Evolutionary conservation across 2,329 filamentous ascomycete genomes (phyloP).

Genomic region (Cryphonectria parasitica): DNA sequence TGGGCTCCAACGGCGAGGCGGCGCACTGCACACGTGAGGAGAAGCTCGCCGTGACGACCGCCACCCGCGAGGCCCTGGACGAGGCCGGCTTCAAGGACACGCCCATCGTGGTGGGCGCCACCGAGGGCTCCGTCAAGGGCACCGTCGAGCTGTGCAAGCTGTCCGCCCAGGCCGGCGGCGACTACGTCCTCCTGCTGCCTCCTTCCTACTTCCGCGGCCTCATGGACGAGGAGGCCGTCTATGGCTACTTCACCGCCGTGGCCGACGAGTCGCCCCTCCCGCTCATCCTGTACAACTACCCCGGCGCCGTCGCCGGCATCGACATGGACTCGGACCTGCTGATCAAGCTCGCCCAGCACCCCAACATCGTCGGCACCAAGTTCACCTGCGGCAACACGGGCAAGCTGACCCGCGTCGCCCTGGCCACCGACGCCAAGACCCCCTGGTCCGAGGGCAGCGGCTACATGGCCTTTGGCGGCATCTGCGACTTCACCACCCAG

Average conservation of each 20-base stretch:
- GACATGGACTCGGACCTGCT: slow-evolving; percentile 90
- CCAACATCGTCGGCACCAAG: slow-evolving; percentile 86
- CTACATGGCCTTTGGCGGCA: slow-evolving; percentile 87
- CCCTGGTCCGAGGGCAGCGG: slow-evolving; percentile 61
- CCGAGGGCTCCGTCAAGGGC: slow-evolving; percentile 78
- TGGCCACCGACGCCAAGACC: slow-evolving; percentile 72
- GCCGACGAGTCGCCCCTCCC: slow-evolving; percentile 77
- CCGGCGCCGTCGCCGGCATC: slow-evolving; percentile 81
- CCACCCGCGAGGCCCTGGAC: slow-evolving; percentile 81
- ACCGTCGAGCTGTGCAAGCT: slow-evolving; percentile 76
- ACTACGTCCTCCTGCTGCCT: slow-evolving; percentile 79
- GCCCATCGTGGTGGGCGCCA: slow-evolving; percentile 83
- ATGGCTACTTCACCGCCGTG: slow-evolving; percentile 74
- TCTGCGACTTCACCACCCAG: slow-evolving; percentile 86
- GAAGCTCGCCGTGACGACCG: slow-evolving; percentile 73
- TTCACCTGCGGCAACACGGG: slow-evolving; percentile 92
- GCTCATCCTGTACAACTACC: slow-evolving; percentile 90
- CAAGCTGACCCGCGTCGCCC: slow-evolving; percentile 82
- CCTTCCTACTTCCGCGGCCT: slow-evolving; percentile 82
- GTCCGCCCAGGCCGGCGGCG: slow-evolving; percentile 70
- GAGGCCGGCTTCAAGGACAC: slow-evolving; percentile 74
- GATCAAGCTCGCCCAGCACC: slow-evolving; percentile 76
- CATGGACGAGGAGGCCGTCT: slow-evolving; percentile 73
- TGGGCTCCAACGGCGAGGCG: slow-evolving; percentile 91
- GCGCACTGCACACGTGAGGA: slow-evolving; percentile 81